Evolutionary conservation across 306 rosid species (phyloP).

Genomic region (Quercus parvula): DNA sequence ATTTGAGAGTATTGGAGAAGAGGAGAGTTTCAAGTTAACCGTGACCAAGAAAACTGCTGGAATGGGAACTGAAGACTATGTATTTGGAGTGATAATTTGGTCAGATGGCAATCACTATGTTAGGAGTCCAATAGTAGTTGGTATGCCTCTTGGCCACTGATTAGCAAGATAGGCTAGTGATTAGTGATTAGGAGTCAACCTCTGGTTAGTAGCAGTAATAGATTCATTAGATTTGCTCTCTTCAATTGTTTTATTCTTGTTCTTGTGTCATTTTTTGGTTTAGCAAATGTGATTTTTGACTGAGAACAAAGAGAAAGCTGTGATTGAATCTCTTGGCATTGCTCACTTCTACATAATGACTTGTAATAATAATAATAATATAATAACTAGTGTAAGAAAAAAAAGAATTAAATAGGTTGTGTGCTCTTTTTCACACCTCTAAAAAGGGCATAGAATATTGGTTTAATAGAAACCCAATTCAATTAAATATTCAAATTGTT

Average conservation of each 20-base stretch:
- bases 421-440: too few relatives aligned
- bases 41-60: constrained; percentile 26
- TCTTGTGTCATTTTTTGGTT: not conserved
- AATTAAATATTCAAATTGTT: too few relatives aligned
- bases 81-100: constrained; percentile 57
- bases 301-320: too few relatives aligned
- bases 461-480: too few relatives aligned
- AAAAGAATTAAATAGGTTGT: too few relatives aligned
- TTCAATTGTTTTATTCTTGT: not conserved
- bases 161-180: not conserved
- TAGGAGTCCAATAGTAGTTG: constrained; percentile 54
- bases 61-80: not conserved
- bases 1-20: constrained; percentile 45
- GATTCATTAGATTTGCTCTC: not conserved
- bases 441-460: too few relatives aligned
- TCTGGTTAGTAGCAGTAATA: not conserved
- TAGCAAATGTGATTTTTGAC: too few relatives aligned
- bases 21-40: constrained; percentile 49
- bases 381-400: too few relatives aligned
- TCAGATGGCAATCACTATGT: constrained; percentile 58
- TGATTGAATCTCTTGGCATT: too few relatives aligned
- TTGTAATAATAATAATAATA: too few relatives aligned
- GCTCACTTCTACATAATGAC: too few relatives aligned
- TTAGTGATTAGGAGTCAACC: not conserved
- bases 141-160: constrained; percentile 3